Base-by-base conservation (phyloP, 306 rosid species). In the Trifolium fragiferum region DNA sequence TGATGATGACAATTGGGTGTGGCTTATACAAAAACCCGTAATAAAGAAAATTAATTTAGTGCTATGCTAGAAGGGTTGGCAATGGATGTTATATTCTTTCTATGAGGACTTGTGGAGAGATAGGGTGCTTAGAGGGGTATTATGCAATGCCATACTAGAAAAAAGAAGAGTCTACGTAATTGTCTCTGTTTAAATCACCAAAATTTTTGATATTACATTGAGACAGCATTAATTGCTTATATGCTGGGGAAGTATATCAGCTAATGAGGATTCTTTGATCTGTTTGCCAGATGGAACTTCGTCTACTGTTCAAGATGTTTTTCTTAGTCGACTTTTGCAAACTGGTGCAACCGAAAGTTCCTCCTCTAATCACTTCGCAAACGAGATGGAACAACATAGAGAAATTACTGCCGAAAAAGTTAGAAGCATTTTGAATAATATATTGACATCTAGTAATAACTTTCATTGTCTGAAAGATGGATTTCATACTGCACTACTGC, bases 261-360 rank as follows among this genome's bases (percentile, higher is more conserved):
- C 67, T 77, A 60, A 76, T 41, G 70, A 73, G 51, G 43, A 11
- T 73, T 40, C 46, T 76, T 77, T 70, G 64, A 35, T 85, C 63
- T 79, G 74, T 73, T 70, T 85, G 68, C 66, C 85, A 93, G 98
- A 82, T 85, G 89, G 88, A 72, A 77, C 73, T 65, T 72, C 82
- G 5, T 82, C 96, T 37, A 66, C 77, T 16, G 86, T 85, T 75
- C 87, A 87, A 78, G 93, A 87, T 71, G 86, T 84, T 68, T 88
- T 93, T 81, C 90, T 89, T n/a, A 74, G 83, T 73, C 96, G 96
- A 59, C 92, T 90, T 63, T 30, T 90, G 67, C 87, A 90, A 76
- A 87, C 87, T 55, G 97, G 93, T 74, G 98, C 98, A n/a, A 93
- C 97, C 49, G 91, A 93, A 87, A 90, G 85, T 81, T 89, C 97